A percentile compares a stretch with the other conserved stretches of the same genome.
Evolutionary conservation across 768 basidiomycete genomes (phyloP).

Genomic region (Stropharia rugosoannulata): DNA sequence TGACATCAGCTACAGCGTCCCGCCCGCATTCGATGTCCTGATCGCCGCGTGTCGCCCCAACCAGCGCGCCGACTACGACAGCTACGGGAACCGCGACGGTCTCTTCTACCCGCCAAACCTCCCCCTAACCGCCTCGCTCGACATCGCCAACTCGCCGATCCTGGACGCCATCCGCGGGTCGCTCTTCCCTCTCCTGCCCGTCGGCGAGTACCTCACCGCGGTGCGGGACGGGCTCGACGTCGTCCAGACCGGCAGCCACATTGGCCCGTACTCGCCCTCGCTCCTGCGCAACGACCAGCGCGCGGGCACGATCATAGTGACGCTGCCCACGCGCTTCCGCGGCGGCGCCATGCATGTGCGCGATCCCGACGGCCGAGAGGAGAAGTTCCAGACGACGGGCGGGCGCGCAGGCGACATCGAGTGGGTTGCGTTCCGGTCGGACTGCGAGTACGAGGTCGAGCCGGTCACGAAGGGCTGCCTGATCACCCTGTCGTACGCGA

Average conservation of each 20-base stretch:
- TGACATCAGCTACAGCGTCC: constrained; percentile 70
- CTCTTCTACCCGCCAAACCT: constrained; percentile 73
- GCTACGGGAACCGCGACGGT: constrained; percentile 60
- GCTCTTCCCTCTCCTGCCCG: constrained; percentile 70
- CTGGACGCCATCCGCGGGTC: constrained; percentile 71
- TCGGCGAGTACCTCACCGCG: constrained; percentile 69
- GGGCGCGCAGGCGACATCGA: constrained; percentile 69
- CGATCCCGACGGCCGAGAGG: constrained; percentile 52
- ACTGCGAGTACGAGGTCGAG: constrained; percentile 77
- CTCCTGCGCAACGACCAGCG: constrained; percentile 61
- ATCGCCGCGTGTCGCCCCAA: constrained; percentile 73
- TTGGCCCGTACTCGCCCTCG: constrained; percentile 50
- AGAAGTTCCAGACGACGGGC: constrained; percentile 61
- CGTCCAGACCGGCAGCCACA: constrained; percentile 55
- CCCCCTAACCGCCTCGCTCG: constrained; percentile 73
- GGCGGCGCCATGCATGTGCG: constrained; percentile 67
- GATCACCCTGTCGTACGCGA: constrained; percentile 67
- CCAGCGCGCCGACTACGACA: constrained; percentile 48
- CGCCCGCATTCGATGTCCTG: constrained; percentile 77
- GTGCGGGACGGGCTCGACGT: constrained; percentile 72
- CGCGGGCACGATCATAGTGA: constrained; percentile 70
- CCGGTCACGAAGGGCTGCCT: constrained; percentile 68
- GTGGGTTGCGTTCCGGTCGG: constrained; percentile 74
- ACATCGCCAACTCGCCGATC: constrained; percentile 80
- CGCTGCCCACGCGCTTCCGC: constrained; percentile 71